Evolutionary conservation across 139 green algal genomes (phyloP).

Genomic region (Micractinium sp.): DNA sequence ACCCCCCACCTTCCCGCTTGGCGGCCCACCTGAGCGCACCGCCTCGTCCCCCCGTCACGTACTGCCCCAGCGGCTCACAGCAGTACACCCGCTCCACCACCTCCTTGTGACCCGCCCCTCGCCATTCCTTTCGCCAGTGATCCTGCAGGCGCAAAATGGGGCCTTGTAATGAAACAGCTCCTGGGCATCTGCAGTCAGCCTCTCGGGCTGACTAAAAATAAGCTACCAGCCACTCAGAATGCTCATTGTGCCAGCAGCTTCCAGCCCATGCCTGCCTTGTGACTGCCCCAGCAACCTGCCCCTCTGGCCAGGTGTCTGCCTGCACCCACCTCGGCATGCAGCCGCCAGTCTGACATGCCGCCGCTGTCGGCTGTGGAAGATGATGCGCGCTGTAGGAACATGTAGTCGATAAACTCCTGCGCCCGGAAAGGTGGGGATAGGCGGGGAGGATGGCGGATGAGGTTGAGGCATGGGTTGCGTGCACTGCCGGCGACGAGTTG

Average conservation of each 20-base stretch:
- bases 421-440: no score
- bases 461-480: not conserved
- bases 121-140: conserved; percentile 56
- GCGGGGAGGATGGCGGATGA: not conserved
- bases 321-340: conserved; percentile 10
- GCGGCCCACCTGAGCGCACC: conserved; percentile 7
- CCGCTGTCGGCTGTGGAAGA: not conserved
- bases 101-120: conserved; percentile 50
- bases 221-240: not conserved
- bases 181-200: not conserved
- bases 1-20: not conserved
- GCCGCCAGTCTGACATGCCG: not conserved
- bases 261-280: not conserved
- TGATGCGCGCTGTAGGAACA: conserved; percentile 78
- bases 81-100: conserved; percentile 62
- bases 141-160: conserved; percentile 27
- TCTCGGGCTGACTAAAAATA: not conserved
- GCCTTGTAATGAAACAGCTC: not conserved
- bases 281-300: not conserved
- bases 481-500: no score
- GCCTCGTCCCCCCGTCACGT: conserved; percentile 66
- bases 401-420: conserved; percentile 87
- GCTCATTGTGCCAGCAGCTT: not conserved
- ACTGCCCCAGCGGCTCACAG: conserved; percentile 71
- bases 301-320: not conserved